These are phyloP conservation scores for Tuber calosporum DNA, from an alignment of 495 filamentous ascomycete species.

Conservation along the genomic window DNA sequence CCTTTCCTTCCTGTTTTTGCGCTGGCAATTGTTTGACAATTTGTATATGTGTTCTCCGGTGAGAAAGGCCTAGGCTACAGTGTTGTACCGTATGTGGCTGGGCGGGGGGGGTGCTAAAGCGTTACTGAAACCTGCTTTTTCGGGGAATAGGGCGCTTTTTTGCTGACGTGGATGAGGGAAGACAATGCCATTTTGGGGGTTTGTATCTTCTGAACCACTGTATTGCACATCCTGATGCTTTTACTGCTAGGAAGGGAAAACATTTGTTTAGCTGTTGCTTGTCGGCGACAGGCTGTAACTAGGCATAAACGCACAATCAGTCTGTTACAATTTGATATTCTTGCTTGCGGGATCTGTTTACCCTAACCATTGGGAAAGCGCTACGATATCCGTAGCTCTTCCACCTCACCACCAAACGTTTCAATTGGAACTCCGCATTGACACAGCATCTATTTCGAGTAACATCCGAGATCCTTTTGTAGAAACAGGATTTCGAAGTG, in stretches of 20 bases:
- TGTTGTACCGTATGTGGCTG: not conserved
- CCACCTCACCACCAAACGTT: not conserved
- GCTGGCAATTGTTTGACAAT: not conserved
- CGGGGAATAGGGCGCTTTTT: not conserved
- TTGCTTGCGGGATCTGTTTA: not conserved
- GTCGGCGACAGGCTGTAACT: not conserved
- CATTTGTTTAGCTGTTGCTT: not conserved
- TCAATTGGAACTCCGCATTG: not conserved
- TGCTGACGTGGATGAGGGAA: not conserved
- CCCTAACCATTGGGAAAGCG: not conserved
- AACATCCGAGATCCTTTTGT: not conserved
- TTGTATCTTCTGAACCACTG: not conserved
- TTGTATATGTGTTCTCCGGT: not conserved
- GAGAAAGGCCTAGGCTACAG: not conserved
- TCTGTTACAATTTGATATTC: not conserved
- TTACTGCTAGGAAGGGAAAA: not conserved
- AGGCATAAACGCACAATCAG: not conserved
- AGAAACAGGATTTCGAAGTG: too few relatives aligned
- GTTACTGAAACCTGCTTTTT: not conserved
- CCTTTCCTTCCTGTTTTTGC: not conserved
- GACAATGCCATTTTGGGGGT: not conserved
- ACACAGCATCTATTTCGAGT: not conserved
- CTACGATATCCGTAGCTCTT: not conserved
- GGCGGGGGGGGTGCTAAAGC: not conserved
- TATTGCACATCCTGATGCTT: not conserved